These are phyloP conservation scores for Rosellinia necatrix DNA, from an alignment of 2,329 filamentous ascomycete species.

Conservation along the genomic window DNA sequence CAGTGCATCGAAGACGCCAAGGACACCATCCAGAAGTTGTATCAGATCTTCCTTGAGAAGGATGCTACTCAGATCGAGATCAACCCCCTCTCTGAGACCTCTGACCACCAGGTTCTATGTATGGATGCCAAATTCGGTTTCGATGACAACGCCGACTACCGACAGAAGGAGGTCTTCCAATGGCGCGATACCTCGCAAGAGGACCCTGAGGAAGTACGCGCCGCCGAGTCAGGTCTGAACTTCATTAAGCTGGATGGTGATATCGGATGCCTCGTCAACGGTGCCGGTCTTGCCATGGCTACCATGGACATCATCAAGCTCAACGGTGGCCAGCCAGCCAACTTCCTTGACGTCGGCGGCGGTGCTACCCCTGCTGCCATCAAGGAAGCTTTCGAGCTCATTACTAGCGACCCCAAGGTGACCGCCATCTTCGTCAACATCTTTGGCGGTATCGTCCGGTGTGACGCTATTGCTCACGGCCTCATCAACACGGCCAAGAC, in stretches of 20 bases:
- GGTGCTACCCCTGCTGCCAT: constrained; percentile 97
- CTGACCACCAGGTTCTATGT: constrained; percentile 95
- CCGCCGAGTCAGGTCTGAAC: constrained; percentile 92
- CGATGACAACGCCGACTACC: constrained; percentile 98
- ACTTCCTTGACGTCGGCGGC: constrained; percentile 98
- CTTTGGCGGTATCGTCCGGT: constrained; percentile 97
- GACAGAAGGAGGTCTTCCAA: constrained; percentile 93
- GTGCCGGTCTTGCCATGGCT: constrained; percentile 98
- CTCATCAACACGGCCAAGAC: constrained; percentile 92
- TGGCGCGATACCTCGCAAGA: constrained; percentile 96
- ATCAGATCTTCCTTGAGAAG: constrained; percentile 98
- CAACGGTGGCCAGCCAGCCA: constrained; percentile 92
- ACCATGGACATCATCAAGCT: constrained; percentile 99
- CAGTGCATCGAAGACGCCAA: constrained; percentile 96
- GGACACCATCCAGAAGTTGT: constrained; percentile 97
- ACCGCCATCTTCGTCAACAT: constrained; percentile 99
- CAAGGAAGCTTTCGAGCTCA: constrained; percentile 96
- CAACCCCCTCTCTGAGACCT: constrained; percentile 97
- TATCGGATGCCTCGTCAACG: constrained; percentile 98
- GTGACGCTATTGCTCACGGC: constrained; percentile 95
- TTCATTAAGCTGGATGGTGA: constrained; percentile 99
- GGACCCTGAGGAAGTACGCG: constrained; percentile 96
- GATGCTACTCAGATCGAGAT: constrained; percentile 99
- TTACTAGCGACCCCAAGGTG: constrained; percentile 97
- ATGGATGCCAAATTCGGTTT: constrained; percentile 99